Evolutionary conservation across 2,329 filamentous ascomycete genomes (phyloP).

Genomic region (Colletotrichum aenigma): DNA sequence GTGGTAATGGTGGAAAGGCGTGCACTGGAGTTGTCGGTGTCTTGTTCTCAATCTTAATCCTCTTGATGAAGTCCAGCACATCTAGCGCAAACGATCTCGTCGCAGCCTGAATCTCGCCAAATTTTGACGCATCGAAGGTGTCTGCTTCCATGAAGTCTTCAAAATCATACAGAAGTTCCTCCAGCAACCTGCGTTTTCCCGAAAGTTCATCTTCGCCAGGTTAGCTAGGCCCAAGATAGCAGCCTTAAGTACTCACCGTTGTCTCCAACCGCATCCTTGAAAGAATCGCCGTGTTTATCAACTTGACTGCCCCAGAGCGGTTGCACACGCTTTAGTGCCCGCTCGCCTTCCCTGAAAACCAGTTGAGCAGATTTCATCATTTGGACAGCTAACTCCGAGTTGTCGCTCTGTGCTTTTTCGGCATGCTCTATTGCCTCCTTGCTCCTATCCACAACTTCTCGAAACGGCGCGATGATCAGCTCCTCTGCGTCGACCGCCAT

Average conservation of each 20-base stretch:
- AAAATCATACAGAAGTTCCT: conserved; percentile 47
- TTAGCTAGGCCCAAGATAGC: neutral
- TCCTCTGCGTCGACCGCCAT: conserved; percentile 20
- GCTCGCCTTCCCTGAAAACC: conserved; percentile 40
- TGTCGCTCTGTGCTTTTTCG: conserved; percentile 25
- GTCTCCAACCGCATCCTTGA: conserved; percentile 37
- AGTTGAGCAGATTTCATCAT: conserved; percentile 37
- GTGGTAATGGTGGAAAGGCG: conserved; percentile 13
- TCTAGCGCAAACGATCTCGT: conserved; percentile 45
- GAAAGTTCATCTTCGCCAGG: conserved; percentile 29
- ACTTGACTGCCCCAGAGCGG: conserved; percentile 41
- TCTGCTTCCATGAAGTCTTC: conserved; percentile 45
- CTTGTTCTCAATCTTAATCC: conserved; percentile 19
- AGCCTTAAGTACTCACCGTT: conserved; percentile 30
- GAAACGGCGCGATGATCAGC: conserved; percentile 33
- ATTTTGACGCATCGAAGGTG: conserved; percentile 39
- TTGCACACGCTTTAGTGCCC: conserved; percentile 38
- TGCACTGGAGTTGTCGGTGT: neutral
- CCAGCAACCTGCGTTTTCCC: conserved; percentile 32
- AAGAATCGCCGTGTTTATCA: conserved; percentile 38
- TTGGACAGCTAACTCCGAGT: conserved; percentile 25
- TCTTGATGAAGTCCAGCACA: conserved; percentile 38
- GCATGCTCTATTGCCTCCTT: conserved; percentile 39
- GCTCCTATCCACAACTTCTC: conserved; percentile 42
- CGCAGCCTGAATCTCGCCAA: conserved; percentile 40